Evolutionary conservation across 176 grass and related monocot genomes (phyloP).

Genomic region (Tillandsia fasciculata): DNA sequence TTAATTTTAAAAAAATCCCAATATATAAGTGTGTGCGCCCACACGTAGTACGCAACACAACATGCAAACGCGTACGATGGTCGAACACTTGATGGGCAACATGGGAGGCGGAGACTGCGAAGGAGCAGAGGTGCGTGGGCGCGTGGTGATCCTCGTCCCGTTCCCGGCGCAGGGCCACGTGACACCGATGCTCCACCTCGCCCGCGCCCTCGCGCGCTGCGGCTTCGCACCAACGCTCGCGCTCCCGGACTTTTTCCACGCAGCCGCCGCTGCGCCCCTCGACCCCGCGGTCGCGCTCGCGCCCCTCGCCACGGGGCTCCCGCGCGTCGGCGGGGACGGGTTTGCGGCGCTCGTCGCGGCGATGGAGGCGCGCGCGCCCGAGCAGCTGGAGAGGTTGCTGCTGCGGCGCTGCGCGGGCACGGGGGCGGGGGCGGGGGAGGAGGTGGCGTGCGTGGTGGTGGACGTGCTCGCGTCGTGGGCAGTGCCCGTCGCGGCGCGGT

Average conservation of each 20-base stretch:
- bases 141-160: conserved; percentile 59
- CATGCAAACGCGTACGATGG: no score
- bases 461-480: conserved; percentile 93
- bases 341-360: conserved; percentile 40
- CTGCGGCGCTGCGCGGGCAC: not conserved
- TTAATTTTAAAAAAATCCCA: no score
- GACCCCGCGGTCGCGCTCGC: not conserved
- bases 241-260: conserved; percentile 72
- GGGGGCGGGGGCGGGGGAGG: not conserved
- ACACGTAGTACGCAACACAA: no score
- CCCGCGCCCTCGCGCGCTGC: conserved; percentile 33
- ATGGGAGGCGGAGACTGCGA: no score
- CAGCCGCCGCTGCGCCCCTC: conserved; percentile 16
- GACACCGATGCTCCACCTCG: conserved; percentile 81
- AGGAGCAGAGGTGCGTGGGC: conserved; percentile 27
- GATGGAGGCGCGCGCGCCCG: conserved; percentile 73
- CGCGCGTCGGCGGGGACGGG: not conserved
- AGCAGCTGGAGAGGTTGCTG: conserved; percentile 49
- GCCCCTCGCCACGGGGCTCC: not conserved
- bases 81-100: no score
- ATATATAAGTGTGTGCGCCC: no score
- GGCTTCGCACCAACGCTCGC: conserved; percentile 45
- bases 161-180: conserved; percentile 93
- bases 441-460: conserved; percentile 39
- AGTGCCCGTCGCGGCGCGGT: conserved; percentile 58